A percentile compares a stretch with the other conserved stretches of the same genome.
These are phyloP conservation scores for Cyberlindnera petersonii DNA, from an alignment of 805 yeast genomes.

Conservation along the genomic window DNA sequence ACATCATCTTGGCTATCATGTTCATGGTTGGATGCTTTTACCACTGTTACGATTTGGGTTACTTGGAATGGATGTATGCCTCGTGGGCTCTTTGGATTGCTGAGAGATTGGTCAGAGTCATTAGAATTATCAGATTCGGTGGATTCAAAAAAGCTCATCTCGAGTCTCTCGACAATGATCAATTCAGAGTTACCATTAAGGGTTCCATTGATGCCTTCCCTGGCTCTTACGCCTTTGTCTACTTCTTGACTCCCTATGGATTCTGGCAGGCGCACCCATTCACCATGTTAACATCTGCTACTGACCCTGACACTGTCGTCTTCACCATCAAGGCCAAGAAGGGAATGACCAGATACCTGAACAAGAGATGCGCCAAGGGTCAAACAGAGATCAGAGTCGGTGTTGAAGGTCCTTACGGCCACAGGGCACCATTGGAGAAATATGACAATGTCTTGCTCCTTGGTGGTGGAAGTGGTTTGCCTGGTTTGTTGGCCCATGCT, in stretches of 20 bases:
- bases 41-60: conserved; percentile 52
- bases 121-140: conserved; percentile 30
- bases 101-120: conserved; percentile 46
- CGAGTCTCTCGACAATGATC: conserved; percentile 34
- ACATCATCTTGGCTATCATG: conserved; percentile 49
- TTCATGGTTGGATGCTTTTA: conserved; percentile 54
- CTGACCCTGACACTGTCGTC: conserved; percentile 35
- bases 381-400: conserved; percentile 35
- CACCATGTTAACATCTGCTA: conserved; percentile 45
- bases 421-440: conserved; percentile 34
- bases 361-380: conserved; percentile 30
- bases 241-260: conserved; percentile 46
- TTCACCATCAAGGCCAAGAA: conserved; percentile 49
- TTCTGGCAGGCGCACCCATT: conserved; percentile 79
- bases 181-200: conserved; percentile 40
- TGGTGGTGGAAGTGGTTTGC: conserved; percentile 53
- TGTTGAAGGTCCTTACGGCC: conserved; percentile 65
- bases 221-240: conserved; percentile 53
- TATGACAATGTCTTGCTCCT: conserved; percentile 38
- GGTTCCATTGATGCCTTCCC: conserved; percentile 53
- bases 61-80: conserved; percentile 50
- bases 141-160: conserved; percentile 25
- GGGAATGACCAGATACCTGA: conserved; percentile 52
- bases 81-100: conserved; percentile 22
- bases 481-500: conserved; percentile 46